phyloP scores from a whole-genome alignment of 768 basidiomycete genomes.

The Hygrophorus pudorinus region DNA sequence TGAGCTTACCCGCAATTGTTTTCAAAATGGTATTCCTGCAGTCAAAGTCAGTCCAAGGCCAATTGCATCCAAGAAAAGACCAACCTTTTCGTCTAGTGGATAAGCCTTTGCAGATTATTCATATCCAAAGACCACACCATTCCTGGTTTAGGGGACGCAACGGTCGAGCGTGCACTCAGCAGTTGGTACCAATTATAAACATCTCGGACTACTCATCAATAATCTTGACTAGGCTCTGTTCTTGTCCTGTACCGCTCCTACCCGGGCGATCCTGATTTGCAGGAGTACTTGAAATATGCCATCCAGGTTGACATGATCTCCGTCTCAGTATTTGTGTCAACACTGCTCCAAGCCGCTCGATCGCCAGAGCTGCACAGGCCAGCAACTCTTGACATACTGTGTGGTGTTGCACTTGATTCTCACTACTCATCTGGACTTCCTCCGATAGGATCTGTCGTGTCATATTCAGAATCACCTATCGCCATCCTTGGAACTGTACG shows the following conservation, averaged over 20 bases:
- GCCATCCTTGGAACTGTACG: slow-evolving; percentile 44
- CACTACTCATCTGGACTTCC: slow-evolving; percentile 51
- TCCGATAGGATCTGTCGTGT: slow-evolving; percentile 45
- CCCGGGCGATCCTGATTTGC: slow-evolving; percentile 60
- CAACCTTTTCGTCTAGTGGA: slow-evolving; percentile 40
- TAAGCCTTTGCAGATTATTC: slow-evolving; percentile 51
- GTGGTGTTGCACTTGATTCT: slow-evolving; percentile 51
- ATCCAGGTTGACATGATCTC: slow-evolving; percentile 48
- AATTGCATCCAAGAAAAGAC: background rate
- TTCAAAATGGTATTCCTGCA: slow-evolving; percentile 58
- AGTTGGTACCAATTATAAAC: slow-evolving; percentile 31
- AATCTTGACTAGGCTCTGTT: slow-evolving; percentile 51
- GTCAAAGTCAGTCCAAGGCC: slow-evolving; percentile 39
- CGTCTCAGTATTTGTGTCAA: slow-evolving; percentile 48
- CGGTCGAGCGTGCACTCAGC: slow-evolving; percentile 45
- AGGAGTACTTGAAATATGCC: slow-evolving; percentile 53
- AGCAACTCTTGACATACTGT: slow-evolving; percentile 62
- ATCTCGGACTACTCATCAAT: slow-evolving; percentile 1
- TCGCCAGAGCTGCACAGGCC: slow-evolving; percentile 54
- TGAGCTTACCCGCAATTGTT: slow-evolving; percentile 64
- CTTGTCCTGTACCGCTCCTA: slow-evolving; percentile 57
- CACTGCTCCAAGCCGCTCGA: slow-evolving; percentile 57
- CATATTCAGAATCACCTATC: slow-evolving; percentile 37
- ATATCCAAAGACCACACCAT: slow-evolving; percentile 34
- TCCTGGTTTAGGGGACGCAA: slow-evolving; percentile 20